Evolutionary conservation across 2,329 filamentous ascomycete genomes (phyloP).

Genomic region (Cladophialophora immunda): DNA sequence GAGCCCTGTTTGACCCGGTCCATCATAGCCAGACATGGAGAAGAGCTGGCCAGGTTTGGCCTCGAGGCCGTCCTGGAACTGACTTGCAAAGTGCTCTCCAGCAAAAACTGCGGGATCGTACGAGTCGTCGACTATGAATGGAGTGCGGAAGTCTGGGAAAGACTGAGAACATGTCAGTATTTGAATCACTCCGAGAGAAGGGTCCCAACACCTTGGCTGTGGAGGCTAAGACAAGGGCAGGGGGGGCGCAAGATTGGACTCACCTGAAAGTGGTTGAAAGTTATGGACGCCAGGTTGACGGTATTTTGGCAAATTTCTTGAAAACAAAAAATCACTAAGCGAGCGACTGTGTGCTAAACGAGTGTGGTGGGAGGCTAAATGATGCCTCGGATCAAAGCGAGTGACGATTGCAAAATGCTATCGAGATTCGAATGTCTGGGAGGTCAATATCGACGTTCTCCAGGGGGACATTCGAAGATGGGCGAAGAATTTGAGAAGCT

Average conservation of each 20-base stretch:
- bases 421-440: slow-evolving; percentile 30
- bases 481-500: slow-evolving; percentile 8
- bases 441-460: slow-evolving; percentile 22
- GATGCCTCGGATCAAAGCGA: slow-evolving; percentile 56
- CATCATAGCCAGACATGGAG: slow-evolving; percentile 84
- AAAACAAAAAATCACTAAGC: slow-evolving; percentile 53
- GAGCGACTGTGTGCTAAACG: slow-evolving; percentile 55
- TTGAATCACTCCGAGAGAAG: slow-evolving; percentile 48
- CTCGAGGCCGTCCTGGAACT: slow-evolving; percentile 60
- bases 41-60: slow-evolving; percentile 69
- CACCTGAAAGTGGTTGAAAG: slow-evolving; percentile 56
- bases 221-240: slow-evolving; percentile 30
- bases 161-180: slow-evolving; percentile 38
- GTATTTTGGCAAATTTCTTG: slow-evolving; percentile 45
- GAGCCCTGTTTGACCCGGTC: slow-evolving; percentile 69
- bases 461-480: slow-evolving; percentile 32
- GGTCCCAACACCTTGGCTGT: neutral
- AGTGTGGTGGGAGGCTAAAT: slow-evolving; percentile 46
- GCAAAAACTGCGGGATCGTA: slow-evolving; percentile 56
- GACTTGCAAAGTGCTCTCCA: slow-evolving; percentile 54
- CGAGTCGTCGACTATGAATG: slow-evolving; percentile 58
- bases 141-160: slow-evolving; percentile 53
- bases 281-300: slow-evolving; percentile 61
- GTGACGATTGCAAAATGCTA: slow-evolving; percentile 46
- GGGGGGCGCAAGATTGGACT: slow-evolving; percentile 41